Percentiles rank a stretch among this genome's conserved stretches.
Conservation (phyloP, 75 land plant genomes). For the Pinus tabuliformis region DNA sequence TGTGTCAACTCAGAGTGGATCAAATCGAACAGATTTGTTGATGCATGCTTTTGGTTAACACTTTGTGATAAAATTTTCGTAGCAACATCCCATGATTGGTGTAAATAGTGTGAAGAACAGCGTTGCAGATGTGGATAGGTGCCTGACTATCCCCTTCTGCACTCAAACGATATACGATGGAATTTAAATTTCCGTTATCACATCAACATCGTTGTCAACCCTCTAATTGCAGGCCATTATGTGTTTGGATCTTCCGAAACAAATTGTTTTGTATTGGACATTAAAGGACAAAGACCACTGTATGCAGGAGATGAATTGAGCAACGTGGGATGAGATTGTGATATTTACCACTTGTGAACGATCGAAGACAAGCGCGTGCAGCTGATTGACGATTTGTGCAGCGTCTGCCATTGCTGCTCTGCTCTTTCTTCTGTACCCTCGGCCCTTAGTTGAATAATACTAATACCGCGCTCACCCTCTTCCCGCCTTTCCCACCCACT, state of each 20-base stretch:
- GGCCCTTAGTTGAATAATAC: neutral
- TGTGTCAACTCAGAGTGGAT: neutral
- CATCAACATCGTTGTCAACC: neutral
- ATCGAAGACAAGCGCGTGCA: neutral
- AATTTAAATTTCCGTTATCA: neutral
- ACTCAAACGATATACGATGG: neutral
- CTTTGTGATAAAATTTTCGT: too few relatives aligned
- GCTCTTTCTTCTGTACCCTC: neutral
- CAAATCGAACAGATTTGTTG: too few relatives aligned
- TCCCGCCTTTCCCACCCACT: neutral
- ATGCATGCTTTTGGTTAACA: too few relatives aligned
- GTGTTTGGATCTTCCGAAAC: neutral
- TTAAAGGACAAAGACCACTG: neutral
- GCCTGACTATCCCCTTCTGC: too few relatives aligned
- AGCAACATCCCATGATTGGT: too few relatives aligned
- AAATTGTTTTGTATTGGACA: neutral
- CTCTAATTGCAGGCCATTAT: neutral
- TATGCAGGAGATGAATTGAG: too few relatives aligned
- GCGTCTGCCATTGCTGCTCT: neutral
- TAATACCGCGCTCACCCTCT: too few relatives aligned
- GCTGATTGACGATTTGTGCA: neutral
- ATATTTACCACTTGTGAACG: slow-evolving; percentile 3
- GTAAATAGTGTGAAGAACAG: too few relatives aligned
- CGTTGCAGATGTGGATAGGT: too few relatives aligned
- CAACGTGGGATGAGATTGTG: neutral